Conservation (phyloP, 208 protist species). For the Acanthamoeba triangularis region DNA sequence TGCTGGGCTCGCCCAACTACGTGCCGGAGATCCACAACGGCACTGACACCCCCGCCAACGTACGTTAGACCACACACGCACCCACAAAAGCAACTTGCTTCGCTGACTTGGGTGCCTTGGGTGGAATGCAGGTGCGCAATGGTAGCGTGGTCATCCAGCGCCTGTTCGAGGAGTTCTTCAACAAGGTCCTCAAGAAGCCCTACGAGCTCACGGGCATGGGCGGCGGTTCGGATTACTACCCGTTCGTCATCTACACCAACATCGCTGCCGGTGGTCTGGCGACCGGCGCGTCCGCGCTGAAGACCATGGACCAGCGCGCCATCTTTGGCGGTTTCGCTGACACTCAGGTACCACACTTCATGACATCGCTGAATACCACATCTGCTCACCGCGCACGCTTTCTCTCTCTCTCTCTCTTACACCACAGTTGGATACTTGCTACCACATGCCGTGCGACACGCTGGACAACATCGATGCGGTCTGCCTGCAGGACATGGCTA, state of each 20-base stretch:
- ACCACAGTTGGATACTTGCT: slow-evolving; percentile 44
- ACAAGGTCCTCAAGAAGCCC: slow-evolving; percentile 26
- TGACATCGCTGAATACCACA: background rate
- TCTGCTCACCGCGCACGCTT: background rate
- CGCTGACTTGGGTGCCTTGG: too few relatives aligned
- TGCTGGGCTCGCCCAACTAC: slow-evolving; percentile 71
- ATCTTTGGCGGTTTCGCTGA: slow-evolving; percentile 34
- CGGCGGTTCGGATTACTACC: slow-evolving; percentile 58
- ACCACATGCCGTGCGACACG: slow-evolving; percentile 38
- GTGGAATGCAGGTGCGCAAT: slow-evolving; percentile 40
- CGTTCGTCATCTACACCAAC: slow-evolving; percentile 52
- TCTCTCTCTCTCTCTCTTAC: too few relatives aligned
- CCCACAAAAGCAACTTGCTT: too few relatives aligned
- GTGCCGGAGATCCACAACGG: slow-evolving; percentile 28
- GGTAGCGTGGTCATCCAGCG: background rate
- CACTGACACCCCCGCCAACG: background rate
- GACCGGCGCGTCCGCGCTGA: background rate
- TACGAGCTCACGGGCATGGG: slow-evolving; percentile 32
- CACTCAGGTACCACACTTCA: background rate
- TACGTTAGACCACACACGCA: background rate
- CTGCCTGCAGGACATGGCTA: slow-evolving; percentile 34
- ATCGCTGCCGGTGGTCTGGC: slow-evolving; percentile 10
- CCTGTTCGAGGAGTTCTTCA: background rate
- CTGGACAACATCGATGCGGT: slow-evolving; percentile 43
- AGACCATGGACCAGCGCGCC: slow-evolving; percentile 33